Evolutionary conservation across 208 protist species (phyloP).

Genomic region (Herpetomonas samuelpessoai): DNA sequence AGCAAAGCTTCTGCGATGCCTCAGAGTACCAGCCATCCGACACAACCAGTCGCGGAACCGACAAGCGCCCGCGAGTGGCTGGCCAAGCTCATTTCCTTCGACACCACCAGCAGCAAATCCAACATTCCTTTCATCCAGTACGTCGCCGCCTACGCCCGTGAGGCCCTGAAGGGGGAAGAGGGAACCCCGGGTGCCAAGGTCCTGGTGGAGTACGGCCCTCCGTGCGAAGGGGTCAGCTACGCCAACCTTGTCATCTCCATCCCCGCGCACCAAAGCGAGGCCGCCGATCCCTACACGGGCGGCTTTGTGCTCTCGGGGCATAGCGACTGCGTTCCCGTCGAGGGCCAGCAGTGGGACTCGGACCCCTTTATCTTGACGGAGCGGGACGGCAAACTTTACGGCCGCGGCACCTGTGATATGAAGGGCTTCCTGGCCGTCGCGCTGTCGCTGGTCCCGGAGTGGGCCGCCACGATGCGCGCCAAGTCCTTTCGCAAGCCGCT

Average conservation of each 20-base stretch:
- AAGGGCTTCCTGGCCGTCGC: slow-evolving; percentile 33
- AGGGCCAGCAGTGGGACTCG: slow-evolving; percentile 34
- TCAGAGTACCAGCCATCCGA: too few species aligned
- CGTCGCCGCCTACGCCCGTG: slow-evolving; percentile 15
- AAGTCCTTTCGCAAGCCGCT: slow-evolving; percentile 30
- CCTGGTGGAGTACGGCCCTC: slow-evolving; percentile 15
- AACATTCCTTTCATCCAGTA: slow-evolving; percentile 37
- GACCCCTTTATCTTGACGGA: slow-evolving; percentile 32
- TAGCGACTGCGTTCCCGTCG: slow-evolving; percentile 35
- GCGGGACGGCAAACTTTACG: slow-evolving; percentile 32
- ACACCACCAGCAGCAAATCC: slow-evolving; percentile 29
- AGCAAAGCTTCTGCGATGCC: too few species aligned
- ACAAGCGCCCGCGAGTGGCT: slow-evolving; percentile 23
- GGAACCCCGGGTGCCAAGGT: background rate
- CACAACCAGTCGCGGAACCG: background rate
- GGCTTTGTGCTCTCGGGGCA: slow-evolving; percentile 37
- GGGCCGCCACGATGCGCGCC: slow-evolving; percentile 1
- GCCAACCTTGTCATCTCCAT: slow-evolving; percentile 11
- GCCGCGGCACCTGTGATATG: slow-evolving; percentile 36
- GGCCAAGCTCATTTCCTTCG: slow-evolving; percentile 32
- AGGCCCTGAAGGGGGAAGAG: background rate
- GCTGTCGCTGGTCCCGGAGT: slow-evolving; percentile 31
- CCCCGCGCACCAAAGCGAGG: slow-evolving; percentile 15
- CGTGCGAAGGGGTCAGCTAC: slow-evolving; percentile 16
- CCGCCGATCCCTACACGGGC: slow-evolving; percentile 10